Evolutionary conservation across 1,284 basidiomycete genomes (phyloP).

Genomic region (Albatrellus sp.): DNA sequence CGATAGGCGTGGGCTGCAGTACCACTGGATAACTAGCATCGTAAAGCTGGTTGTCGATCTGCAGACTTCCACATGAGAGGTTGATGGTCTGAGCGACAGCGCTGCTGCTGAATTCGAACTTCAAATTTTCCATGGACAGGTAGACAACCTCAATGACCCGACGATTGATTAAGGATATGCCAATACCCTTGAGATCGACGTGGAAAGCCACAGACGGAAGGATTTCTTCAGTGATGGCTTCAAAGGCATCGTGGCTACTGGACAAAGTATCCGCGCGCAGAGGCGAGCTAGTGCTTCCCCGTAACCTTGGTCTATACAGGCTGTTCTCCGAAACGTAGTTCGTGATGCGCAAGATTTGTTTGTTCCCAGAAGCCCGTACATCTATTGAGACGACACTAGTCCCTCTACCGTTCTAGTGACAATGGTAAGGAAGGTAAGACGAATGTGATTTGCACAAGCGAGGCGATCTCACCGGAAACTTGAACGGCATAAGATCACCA

Average conservation of each 20-base stretch:
- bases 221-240: slow-evolving; percentile 75
- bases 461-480: slow-evolving; percentile 47
- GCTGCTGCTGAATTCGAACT: slow-evolving; percentile 82
- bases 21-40: slow-evolving; percentile 95
- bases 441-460: too few relatives aligned
- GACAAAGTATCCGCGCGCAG: slow-evolving; percentile 62
- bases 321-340: slow-evolving; percentile 82
- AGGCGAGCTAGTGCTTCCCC: slow-evolving; percentile 32
- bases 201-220: slow-evolving; percentile 58
- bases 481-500: slow-evolving; percentile 86
- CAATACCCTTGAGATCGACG: slow-evolving; percentile 83
- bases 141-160: slow-evolving; percentile 88
- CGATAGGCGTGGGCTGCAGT: slow-evolving; percentile 87
- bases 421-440: not conserved
- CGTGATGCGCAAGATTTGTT: slow-evolving; percentile 81
- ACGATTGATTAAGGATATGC: slow-evolving; percentile 86
- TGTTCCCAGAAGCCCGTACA: slow-evolving; percentile 82
- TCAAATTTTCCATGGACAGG: slow-evolving; percentile 68
- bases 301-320: slow-evolving; percentile 76
- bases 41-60: slow-evolving; percentile 97
- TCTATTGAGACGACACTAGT: slow-evolving; percentile 75
- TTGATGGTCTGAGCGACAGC: slow-evolving; percentile 73
- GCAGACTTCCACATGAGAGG: slow-evolving; percentile 80
- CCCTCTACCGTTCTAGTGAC: slow-evolving; percentile 35
- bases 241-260: slow-evolving; percentile 70